Evolutionary conservation across 2,329 filamentous ascomycete genomes (phyloP), one percentile per base, ranked within the genome.

Genomic region (Botryosphaeria dothidea): DNA sequence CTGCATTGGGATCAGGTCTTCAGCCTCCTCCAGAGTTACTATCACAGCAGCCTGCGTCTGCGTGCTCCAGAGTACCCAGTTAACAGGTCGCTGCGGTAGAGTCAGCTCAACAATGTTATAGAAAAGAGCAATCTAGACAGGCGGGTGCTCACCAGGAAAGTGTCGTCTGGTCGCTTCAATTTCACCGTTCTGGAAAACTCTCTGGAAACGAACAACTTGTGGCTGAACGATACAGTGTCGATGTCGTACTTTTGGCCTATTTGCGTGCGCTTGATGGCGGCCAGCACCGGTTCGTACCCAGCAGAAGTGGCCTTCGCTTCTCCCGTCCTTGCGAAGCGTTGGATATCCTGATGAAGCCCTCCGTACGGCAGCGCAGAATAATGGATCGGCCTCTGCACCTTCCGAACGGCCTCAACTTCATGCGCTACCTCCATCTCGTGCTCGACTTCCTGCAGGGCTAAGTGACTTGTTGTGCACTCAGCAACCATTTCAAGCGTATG

Each of bases 1-100:
- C 7, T 88, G 67, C 0, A 79, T 66, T 0, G 80, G 79, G 3
- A 91, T 78, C 0, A 90, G 67, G 0, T 70, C 52, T 64, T 91
- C 86, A 0, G 83, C 86, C 71, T 91, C 89, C 68, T 91, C 88
- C 0, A 87, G 85, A 29, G 85, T 86, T 1, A 91, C 70, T 1
- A 91, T 72, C 0, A 91, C 66, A 0, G 83, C 88, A 0, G 79
- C 82, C 9, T 84, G 70, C 0, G 77, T 75, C 0, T 68, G 19
- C 0, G 69, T 68, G 64, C 82, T 85, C 82, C 83, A 89, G 0
- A 91, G 72, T 2, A 91, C 70, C 87, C 87, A 91, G 29, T 88
- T 84, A 0, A 89, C 84, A 0, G 84, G 74, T 0, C 83, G 79
- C 68, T 78, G 36, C 68, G 68, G 68, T 19, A n/a, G 15, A 0